Base-by-base conservation (phyloP, 192 early-diverging fungal species). In the Podila epicladia region DNA sequence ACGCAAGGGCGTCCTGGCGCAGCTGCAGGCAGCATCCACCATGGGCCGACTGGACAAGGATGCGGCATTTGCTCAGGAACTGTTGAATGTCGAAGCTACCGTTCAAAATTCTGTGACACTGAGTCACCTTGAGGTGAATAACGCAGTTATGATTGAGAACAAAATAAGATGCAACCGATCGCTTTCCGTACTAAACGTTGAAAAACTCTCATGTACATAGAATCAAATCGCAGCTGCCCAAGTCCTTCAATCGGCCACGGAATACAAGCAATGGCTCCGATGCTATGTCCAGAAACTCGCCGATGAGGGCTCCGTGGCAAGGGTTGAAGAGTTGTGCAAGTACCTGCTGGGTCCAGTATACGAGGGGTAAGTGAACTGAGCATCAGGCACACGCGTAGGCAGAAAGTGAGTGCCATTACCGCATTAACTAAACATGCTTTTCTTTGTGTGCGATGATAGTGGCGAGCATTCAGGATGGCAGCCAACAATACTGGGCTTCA, bases 271-370 rank as follows among this genome's bases (percentile, higher is more conserved):
- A n/a, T 89, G 89, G 87, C 24, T 94, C 62, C 67, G 75, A 29
- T 77, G 84, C 24, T 95, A 94, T 86, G 92, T 88, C 3, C 84
- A 89, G 49, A 87, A 88, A 62, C 74, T 95, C 24, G 86, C 91
- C 8, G 88, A 94, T 62, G 91, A 92, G 64, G 86, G 86, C 41
- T 83, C 84, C 22, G 83, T 90, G 29, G 77, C 75, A 0, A 91
- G 90, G 71, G 87, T 87, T 9, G 86, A 88, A 66, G 94, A 94
- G 72, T 64, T 94, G 19, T 93, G 91, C 78, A 87, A 91, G 61
- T 87, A 87, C 61, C 76, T 94, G 49, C 70, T 90, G 22, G 93
- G 90, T 13, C 87, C 90, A 15, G 77, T 84, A 5, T 80, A 80
- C 48, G 82, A 82, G 55, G 74, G 72, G 88, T 88, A 84, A 74